Evolutionary conservation across 2,329 filamentous ascomycete genomes (phyloP).

Genomic region (Cryoendolithus antarcticus): DNA sequence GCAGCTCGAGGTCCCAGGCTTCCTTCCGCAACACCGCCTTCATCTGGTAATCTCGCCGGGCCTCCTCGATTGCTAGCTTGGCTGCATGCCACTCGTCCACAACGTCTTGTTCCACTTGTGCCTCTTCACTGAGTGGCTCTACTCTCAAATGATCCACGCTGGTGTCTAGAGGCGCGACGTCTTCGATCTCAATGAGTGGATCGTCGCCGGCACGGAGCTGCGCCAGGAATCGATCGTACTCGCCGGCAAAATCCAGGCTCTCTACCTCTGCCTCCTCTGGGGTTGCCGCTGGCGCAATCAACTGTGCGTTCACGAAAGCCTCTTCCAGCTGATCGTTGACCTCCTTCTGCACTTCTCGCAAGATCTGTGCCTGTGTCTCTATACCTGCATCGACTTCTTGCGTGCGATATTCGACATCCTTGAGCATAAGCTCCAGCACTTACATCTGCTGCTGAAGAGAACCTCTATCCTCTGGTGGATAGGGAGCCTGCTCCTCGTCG

Average conservation of each 20-base stretch:
- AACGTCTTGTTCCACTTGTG: constrained; percentile 2
- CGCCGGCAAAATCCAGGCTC: constrained; percentile 5
- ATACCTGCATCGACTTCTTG: neutral
- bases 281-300: neutral
- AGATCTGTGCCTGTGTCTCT: neutral
- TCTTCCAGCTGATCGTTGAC: constrained; percentile 6
- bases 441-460: constrained; percentile 2
- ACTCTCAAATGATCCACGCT: constrained; percentile 2
- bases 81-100: constrained; percentile 1
- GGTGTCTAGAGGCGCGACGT: constrained; percentile 1
- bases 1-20: neutral
- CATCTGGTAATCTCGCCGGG: constrained; percentile 4
- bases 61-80: neutral
- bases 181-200: neutral
- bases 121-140: constrained; percentile 2
- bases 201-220: neutral
- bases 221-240: constrained; percentile 4
- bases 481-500: neutral
- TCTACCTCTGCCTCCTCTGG: neutral
- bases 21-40: neutral
- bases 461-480: too few relatives aligned
- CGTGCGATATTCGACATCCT: constrained; percentile 1
- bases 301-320: constrained; percentile 5
- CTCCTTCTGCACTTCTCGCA: constrained; percentile 2
- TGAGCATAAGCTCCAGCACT: constrained; percentile 2